phyloP scores from a whole-genome alignment of 345 rosid genomes.

The Linum usitatissimum region DNA sequence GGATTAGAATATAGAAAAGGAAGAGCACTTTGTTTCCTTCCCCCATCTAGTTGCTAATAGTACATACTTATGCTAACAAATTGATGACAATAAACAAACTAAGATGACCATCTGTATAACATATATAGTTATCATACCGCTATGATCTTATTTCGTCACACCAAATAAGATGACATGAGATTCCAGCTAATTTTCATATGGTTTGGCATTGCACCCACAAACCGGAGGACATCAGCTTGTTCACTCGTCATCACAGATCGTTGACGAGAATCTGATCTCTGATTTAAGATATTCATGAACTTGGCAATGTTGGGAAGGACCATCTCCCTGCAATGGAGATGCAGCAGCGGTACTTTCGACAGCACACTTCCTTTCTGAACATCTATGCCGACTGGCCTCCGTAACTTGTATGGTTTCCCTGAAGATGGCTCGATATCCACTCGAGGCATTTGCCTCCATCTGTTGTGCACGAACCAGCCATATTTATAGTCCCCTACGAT shows the following conservation, averaged over 20 bases:
- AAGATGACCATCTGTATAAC: too few relatives aligned
- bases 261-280: conserved; percentile 15
- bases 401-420: conserved; percentile 63
- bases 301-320: conserved; percentile 76
- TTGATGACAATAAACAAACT: too few relatives aligned
- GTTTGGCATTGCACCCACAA: conserved; percentile 69
- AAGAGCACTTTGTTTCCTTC: too few relatives aligned
- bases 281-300: conserved; percentile 35
- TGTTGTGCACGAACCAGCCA: conserved; percentile 80
- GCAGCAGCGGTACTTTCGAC: conserved; percentile 77
- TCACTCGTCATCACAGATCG: conserved; percentile 15
- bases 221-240: conserved; percentile 55
- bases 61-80: too few relatives aligned
- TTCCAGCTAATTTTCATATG: conserved; percentile 97
- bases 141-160: conserved; percentile 16
- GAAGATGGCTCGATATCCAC: conserved; percentile 57
- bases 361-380: conserved; percentile 90
- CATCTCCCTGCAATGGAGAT: conserved; percentile 79
- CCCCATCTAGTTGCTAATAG: too few relatives aligned
- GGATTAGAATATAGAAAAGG: too few relatives aligned
- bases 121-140: too few relatives aligned
- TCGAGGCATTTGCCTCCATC: conserved; percentile 77
- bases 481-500: conserved; percentile 85
- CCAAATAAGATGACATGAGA: conserved; percentile 79
- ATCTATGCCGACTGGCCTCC: conserved; percentile 73